phyloP scores from a whole-genome alignment of 1,284 basidiomycete species.

The Exobasidium cylindrosporum region DNA sequence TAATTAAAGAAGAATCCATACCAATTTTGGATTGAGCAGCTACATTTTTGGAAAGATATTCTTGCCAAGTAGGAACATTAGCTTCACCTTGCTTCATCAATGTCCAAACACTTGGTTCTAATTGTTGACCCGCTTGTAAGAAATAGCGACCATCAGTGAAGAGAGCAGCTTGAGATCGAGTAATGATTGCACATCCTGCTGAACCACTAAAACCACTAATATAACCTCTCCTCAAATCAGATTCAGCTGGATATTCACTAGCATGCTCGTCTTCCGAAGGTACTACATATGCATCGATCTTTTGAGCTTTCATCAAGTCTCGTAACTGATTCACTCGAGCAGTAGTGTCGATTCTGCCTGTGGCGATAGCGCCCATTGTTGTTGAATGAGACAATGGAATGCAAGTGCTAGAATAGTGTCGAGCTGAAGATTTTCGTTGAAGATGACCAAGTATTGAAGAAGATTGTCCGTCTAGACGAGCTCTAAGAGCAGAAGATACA shows the following conservation, averaged over 20 bases:
- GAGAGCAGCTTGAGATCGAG: conserved; percentile 61
- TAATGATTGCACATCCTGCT: conserved; percentile 77
- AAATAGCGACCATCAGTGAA: conserved; percentile 95
- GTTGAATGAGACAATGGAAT: background rate
- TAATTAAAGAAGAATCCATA: conserved; percentile 46
- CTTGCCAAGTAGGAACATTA: conserved; percentile 80
- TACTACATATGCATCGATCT: conserved; percentile 51
- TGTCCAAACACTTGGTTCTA: conserved; percentile 79
- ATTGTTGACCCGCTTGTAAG: conserved; percentile 82
- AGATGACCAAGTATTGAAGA: background rate
- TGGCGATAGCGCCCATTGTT: conserved; percentile 48
- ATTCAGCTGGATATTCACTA: conserved; percentile 69
- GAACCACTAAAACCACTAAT: conserved; percentile 84
- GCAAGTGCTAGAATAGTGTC: background rate
- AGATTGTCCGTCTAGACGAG: background rate
- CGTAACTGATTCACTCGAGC: conserved; percentile 38
- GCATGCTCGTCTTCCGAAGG: conserved; percentile 65
- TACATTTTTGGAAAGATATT: conserved; percentile 41
- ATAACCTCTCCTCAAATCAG: conserved; percentile 76
- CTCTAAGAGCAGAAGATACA: background rate
- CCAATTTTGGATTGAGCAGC: conserved; percentile 36
- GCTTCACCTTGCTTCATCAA: conserved; percentile 76
- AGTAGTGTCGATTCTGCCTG: conserved; percentile 44
- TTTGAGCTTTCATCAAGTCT: conserved; percentile 34
- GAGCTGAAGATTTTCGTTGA: background rate